Base-by-base conservation (phyloP, 1,139 yeast species). In the Blastobotrys serpentis region DNA sequence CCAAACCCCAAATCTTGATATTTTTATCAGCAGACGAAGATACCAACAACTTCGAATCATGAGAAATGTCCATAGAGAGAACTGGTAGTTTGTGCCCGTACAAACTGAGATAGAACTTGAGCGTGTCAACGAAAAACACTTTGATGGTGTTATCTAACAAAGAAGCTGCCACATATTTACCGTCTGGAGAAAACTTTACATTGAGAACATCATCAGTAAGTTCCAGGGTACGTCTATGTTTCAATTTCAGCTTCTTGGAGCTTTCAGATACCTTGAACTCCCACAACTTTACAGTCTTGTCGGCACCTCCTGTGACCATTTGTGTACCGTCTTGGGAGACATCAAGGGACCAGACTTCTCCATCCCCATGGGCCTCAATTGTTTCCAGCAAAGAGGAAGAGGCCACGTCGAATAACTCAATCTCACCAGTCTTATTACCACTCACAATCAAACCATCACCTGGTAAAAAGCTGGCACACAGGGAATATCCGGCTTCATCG, bases 1-100 rank as follows among this genome's bases (percentile, higher is more conserved):
- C 98, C 52, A 94, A 73, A 44, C 99, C 99, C 99, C 99, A 92
- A 51, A 92, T 85, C 67, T 94, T 89, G 63, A 92, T 87, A 68
- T 92, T 92, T 68, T 92, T 92, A 69, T 92, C 99, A 0, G 98
- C 98, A 0, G 97, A 88, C 4, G 96, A 86, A 0, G 98, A 87
- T 48, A 90, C 82, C 48, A 92, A 77, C 58, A 92, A 68, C 65
- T 92, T 92, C 36, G 92, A 83, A 65, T 92, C 99, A 57, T 70
- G 74, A 1, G 98, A 86, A 37, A 92, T 89, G 65, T 92, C 98
- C 59, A 94, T 81, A 2, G 95, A 82, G 49, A 88, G 72, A 1
- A 63, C 68, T 0, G 99, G 98, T 53, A 94, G 76, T 65, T 90
- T 94, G 68, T 92, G 99, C 26, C 99, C 99, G 62, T 92, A 92